Evolutionary conservation across 1,139 yeast species (phyloP).

Genomic region (Petasospora rhodanensis): DNA sequence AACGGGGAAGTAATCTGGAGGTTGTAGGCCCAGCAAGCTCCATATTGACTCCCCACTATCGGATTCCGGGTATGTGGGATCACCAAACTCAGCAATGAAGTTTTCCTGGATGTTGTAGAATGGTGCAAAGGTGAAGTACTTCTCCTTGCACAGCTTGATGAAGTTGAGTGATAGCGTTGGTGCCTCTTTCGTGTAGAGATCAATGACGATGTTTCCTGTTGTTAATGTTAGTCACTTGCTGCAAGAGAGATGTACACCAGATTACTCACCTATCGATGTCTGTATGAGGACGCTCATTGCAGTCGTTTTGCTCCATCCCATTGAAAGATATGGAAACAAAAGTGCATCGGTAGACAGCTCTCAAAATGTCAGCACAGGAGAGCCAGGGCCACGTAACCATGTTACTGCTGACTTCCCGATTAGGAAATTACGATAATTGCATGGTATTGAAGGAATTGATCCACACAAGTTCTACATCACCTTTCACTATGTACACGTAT

Average conservation of each 20-base stretch:
- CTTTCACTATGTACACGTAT: not conserved
- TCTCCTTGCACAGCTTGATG: slow-evolving; percentile 48
- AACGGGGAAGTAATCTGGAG: slow-evolving; percentile 19
- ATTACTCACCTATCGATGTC: slow-evolving; percentile 28
- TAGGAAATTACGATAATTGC: too few species aligned
- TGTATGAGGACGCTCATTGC: slow-evolving; percentile 56
- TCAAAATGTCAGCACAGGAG: too few species aligned
- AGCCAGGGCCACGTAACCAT: too few species aligned
- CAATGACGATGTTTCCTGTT: slow-evolving; percentile 49
- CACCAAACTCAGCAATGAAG: slow-evolving; percentile 41
- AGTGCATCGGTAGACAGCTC: too few species aligned
- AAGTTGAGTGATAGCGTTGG: slow-evolving; percentile 44
- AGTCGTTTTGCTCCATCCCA: too few species aligned
- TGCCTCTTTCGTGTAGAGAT: slow-evolving; percentile 36
- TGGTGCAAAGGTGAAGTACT: slow-evolving; percentile 51
- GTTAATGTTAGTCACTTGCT: slow-evolving; percentile 9
- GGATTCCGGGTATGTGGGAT: slow-evolving; percentile 41
- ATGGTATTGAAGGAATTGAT: too few species aligned
- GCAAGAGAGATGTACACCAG: not conserved
- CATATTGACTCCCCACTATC: slow-evolving; percentile 33
- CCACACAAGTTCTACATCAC: too few species aligned
- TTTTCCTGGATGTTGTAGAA: slow-evolving; percentile 40
- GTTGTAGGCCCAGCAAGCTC: slow-evolving; percentile 27
- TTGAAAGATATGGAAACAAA: too few species aligned
- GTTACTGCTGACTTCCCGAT: too few species aligned